These are phyloP conservation scores for Nemania sp. DNA, from an alignment of 2,329 filamentous ascomycete species.

Conservation along the genomic window DNA sequence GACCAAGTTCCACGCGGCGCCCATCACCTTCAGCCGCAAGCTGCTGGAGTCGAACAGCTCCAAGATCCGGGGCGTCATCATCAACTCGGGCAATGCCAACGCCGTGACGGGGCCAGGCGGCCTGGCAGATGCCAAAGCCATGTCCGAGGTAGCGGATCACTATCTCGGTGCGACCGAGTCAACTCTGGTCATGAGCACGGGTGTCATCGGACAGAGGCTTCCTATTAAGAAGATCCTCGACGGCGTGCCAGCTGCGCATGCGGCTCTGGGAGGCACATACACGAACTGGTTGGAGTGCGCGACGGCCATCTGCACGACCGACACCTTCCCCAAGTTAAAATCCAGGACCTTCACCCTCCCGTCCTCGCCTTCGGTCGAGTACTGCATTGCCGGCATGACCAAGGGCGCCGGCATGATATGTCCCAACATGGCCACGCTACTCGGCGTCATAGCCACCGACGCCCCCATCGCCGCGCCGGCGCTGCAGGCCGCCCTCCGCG, in stretches of 20 bases:
- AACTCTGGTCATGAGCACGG: constrained; percentile 98
- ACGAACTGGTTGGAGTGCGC: constrained; percentile 86
- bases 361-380: constrained; percentile 74
- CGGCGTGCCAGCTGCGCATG: constrained; percentile 77
- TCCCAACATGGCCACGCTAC: constrained; percentile 96
- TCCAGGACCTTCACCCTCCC: constrained; percentile 84
- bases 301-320: constrained; percentile 94
- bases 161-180: constrained; percentile 53
- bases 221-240: constrained; percentile 89
- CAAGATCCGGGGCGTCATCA: constrained; percentile 75
- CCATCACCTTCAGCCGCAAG: constrained; percentile 81
- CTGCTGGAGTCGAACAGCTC: constrained; percentile 70
- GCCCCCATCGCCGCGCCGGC: constrained; percentile 73
- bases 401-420: constrained; percentile 99
- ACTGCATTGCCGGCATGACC: constrained; percentile 90
- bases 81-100: constrained; percentile 97
- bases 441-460: constrained; percentile 91
- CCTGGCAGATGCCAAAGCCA: constrained; percentile 81
- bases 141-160: constrained; percentile 80
- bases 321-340: constrained; percentile 95
- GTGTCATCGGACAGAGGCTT: constrained; percentile 95
- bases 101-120: constrained; percentile 92
- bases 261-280: constrained; percentile 73
- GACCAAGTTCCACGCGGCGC: constrained; percentile 97
- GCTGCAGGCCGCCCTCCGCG: constrained; percentile 71